Base-by-base conservation (phyloP, 75 land plant genomes). In the Ceratopteris richardii region DNA sequence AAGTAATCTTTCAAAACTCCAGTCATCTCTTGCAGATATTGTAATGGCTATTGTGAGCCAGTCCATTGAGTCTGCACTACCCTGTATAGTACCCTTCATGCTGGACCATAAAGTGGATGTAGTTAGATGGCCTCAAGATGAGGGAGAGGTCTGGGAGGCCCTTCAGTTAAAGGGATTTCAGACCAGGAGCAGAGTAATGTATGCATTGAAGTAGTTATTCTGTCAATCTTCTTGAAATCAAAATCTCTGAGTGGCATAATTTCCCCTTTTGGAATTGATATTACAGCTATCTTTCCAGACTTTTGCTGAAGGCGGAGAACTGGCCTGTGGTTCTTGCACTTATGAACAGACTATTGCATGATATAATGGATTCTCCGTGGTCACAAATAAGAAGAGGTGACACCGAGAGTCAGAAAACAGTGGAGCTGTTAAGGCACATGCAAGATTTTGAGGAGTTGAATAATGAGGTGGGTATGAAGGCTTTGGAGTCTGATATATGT, bases 131-230 rank as follows among this genome's bases (percentile, higher is more conserved):
- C 73, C 72, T 28, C 31, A 58, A 26, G 46, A 33, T 31, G 41
- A 63, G 26, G 67, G 77, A 44, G 77, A 74, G 12, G 57, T 74
- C 42, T 36, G 58, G 51, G 61, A 17, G 33, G 41, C 57, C 42
- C 33, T 69, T 25, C 42, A 68, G 1, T 26, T 55, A 18, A 57
- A 24, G 25, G 51, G 43, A 36, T 25, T 29, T 40, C 43, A 46
- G 31, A 6, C 11, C 0, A 51, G 25, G 19, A 71, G 22, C 21
- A 64, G 57, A 12, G 53, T 51, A n/a, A 36, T 41, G 60, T 65
- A 43, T 54, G 60, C 29, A 5, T 46, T 18, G 50, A 46, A 3
- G 14, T 46, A 46, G 37, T 9, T 33, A 4, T 9, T 33, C 9
- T n/a, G n/a, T n/a, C n/a, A n/a, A n/a, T n/a, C n/a, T n/a, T n/a